These are phyloP conservation scores for Telfairia occidentalis DNA, from an alignment of 331 rosid genomes.

Conservation along the genomic window DNA sequence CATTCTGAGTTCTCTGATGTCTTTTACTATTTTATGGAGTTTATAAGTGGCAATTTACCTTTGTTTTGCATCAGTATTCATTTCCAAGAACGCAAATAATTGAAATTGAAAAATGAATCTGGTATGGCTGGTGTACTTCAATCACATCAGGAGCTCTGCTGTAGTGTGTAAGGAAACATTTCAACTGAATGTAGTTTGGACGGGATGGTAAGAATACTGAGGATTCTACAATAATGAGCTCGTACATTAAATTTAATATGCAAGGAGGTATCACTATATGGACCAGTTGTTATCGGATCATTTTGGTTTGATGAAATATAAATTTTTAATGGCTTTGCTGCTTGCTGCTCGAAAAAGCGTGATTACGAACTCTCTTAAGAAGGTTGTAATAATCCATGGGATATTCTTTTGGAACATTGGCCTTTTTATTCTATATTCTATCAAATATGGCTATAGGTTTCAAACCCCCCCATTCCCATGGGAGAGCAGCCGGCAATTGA, in stretches of 20 bases:
- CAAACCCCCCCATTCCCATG: not conserved
- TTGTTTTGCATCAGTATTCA: not conserved
- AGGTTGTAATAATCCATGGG: not conserved
- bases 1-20: not conserved
- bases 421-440: not conserved
- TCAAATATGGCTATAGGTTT: not conserved
- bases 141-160: not conserved
- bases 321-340: not conserved
- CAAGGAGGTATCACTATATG: not conserved
- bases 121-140: not conserved
- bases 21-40: not conserved
- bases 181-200: constrained; percentile 6
- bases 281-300: not conserved
- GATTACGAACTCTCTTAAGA: not conserved
- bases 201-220: constrained; percentile 4
- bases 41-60: not conserved
- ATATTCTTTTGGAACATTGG: not conserved
- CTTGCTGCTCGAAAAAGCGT: not conserved
- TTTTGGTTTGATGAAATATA: not conserved
- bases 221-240: constrained; percentile 1
- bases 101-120: not conserved
- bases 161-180: not conserved
- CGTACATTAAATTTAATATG: not conserved
- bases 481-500: not conserved
- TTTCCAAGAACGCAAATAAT: not conserved